Conservation (phyloP, 140 eudicot genomes). For the Stevia rebaudiana region DNA sequence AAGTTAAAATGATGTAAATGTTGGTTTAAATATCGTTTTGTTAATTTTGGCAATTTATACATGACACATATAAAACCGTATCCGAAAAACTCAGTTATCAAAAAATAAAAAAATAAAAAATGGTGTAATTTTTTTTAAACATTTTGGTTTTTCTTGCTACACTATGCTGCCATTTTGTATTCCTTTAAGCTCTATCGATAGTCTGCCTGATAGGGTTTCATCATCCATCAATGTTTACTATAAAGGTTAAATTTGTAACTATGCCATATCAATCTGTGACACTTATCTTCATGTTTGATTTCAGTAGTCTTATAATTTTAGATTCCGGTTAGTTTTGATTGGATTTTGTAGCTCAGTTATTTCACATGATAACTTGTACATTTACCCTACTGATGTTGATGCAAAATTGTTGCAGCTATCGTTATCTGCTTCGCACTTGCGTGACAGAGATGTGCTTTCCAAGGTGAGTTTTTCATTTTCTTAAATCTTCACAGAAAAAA, state of each 20-base stretch:
- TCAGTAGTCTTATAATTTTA: background rate
- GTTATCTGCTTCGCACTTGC: slow-evolving; percentile 69
- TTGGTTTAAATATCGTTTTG: no score
- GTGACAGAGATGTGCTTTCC: slow-evolving; percentile 86
- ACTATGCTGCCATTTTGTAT: background rate
- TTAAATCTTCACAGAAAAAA: background rate
- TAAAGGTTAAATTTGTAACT: background rate
- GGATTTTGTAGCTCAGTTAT: slow-evolving; percentile 1
- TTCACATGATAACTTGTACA: slow-evolving; percentile 6
- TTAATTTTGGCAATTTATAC: no score
- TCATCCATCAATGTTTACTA: background rate
- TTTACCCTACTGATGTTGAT: slow-evolving; percentile 19
- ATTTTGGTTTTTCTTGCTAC: no score
- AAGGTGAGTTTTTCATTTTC: slow-evolving; percentile 47
- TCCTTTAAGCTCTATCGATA: background rate
- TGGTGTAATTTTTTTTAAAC: no score
- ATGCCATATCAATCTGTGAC: background rate
- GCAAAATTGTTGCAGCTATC: slow-evolving; percentile 59
- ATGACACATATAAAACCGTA: no score
- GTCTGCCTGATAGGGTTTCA: background rate
- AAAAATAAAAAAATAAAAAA: no score
- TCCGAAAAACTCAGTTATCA: no score
- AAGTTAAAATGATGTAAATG: no score
- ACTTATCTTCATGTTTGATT: slow-evolving; percentile 11
- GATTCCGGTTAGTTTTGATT: slow-evolving; percentile 9